Evolutionary conservation across 139 green algal genomes (phyloP).

Genomic region (Chlamydomonas sp.): DNA sequence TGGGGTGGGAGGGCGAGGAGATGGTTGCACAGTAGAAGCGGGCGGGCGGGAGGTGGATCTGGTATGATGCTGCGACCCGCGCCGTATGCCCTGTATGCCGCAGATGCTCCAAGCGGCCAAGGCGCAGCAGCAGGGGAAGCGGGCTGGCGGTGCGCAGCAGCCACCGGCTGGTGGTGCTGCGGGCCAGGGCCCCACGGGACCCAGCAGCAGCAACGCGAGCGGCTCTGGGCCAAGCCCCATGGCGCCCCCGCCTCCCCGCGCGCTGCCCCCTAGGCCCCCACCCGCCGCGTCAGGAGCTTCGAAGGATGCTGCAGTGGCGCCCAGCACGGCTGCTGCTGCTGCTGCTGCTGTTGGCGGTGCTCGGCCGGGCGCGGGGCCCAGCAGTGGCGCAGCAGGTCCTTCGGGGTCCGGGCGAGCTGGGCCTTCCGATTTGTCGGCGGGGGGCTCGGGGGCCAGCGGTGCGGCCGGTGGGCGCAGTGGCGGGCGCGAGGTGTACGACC

Average conservation of each 20-base stretch:
- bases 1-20: neutral
- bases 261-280: too few relatives aligned
- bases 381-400: neutral
- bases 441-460: neutral
- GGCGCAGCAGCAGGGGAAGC: neutral
- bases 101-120: constrained; percentile 19
- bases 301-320: too few relatives aligned
- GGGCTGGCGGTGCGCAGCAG: neutral
- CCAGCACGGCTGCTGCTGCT: too few relatives aligned
- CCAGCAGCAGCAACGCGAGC: too few relatives aligned
- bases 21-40: neutral
- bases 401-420: neutral
- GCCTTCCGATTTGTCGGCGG: neutral
- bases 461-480: neutral
- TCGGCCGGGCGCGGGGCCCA: neutral
- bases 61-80: neutral
- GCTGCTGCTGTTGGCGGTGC: too few relatives aligned
- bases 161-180: neutral
- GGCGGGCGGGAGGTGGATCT: too few relatives aligned
- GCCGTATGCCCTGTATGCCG: neutral
- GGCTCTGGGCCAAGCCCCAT: too few relatives aligned
- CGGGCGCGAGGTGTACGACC: constrained; percentile 8
- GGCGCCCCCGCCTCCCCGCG: too few relatives aligned
- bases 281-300: too few relatives aligned
- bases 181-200: neutral